Conservation (phyloP, 495 filamentous ascomycete genomes). For the Pyrenopolyporus hunteri region DNA sequence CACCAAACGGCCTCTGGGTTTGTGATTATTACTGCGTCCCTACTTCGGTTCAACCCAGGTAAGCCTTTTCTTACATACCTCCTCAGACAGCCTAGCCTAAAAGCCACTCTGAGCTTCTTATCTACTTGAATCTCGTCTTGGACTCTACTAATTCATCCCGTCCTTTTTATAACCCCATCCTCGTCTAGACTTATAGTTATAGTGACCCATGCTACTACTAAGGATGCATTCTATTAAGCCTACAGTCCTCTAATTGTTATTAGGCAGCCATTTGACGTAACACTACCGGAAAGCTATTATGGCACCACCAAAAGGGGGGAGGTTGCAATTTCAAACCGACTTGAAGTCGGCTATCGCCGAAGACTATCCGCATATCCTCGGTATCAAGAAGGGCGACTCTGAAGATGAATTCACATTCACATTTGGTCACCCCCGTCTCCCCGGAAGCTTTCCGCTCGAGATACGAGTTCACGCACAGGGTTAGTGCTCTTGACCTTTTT, state of each 20-base stretch:
- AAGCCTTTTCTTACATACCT: not conserved
- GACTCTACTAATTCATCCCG: not conserved
- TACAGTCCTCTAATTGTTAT: not conserved
- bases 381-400: conserved; percentile 62
- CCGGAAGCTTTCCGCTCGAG: conserved; percentile 44
- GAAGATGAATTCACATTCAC: conserved; percentile 68
- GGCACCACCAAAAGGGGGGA: conserved; percentile 7
- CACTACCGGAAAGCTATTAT: not conserved
- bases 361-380: conserved; percentile 14
- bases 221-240: not conserved
- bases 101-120: not conserved
- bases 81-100: no score
- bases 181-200: not conserved
- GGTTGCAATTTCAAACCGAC: conserved; percentile 24
- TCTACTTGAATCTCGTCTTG: not conserved
- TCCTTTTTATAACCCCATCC: not conserved
- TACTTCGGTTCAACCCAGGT: not conserved
- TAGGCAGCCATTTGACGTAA: not conserved
- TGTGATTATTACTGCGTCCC: not conserved
- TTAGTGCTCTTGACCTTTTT: conserved; percentile 39
- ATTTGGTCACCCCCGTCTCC: conserved; percentile 43
- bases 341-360: conserved; percentile 27
- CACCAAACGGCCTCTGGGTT: not conserved
- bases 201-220: not conserved
- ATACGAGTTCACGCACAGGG: conserved; percentile 62